Evolutionary conservation across 129 eudicot species (phyloP).

Genomic region (Ambrosia artemisiifolia): DNA sequence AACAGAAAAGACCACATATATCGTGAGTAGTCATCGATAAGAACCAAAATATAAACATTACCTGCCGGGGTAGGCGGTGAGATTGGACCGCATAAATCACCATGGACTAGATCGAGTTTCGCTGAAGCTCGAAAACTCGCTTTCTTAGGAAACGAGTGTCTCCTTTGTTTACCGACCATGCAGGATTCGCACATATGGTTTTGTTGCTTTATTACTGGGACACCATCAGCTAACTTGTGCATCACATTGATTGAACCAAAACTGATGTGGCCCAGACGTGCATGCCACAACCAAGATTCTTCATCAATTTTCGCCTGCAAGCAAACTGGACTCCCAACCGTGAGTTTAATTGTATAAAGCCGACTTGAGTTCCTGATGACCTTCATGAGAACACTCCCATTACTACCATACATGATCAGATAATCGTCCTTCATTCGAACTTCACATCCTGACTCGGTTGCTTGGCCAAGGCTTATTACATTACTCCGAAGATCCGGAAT

Average conservation of each 20-base stretch:
- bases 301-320: background rate
- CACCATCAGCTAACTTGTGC: too few relatives aligned
- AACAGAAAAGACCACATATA: background rate
- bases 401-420: too few relatives aligned
- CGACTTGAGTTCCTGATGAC: too few relatives aligned
- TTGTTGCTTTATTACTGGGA: too few relatives aligned
- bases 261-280: background rate
- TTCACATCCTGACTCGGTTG: background rate
- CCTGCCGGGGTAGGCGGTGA: background rate
- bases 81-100: too few relatives aligned
- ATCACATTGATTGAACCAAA: too few relatives aligned
- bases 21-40: background rate
- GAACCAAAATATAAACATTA: background rate
- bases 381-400: background rate
- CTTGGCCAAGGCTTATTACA: background rate
- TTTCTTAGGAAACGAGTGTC: too few relatives aligned
- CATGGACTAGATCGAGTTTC: too few relatives aligned
- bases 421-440: background rate
- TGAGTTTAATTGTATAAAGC: background rate
- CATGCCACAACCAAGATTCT: background rate
- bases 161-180: too few relatives aligned
- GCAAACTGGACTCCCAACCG: background rate
- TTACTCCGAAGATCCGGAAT: background rate
- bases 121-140: too few relatives aligned
- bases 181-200: too few relatives aligned